phyloP scores from a whole-genome alignment of 345 rosid genomes.

The Syzygium jambos region DNA sequence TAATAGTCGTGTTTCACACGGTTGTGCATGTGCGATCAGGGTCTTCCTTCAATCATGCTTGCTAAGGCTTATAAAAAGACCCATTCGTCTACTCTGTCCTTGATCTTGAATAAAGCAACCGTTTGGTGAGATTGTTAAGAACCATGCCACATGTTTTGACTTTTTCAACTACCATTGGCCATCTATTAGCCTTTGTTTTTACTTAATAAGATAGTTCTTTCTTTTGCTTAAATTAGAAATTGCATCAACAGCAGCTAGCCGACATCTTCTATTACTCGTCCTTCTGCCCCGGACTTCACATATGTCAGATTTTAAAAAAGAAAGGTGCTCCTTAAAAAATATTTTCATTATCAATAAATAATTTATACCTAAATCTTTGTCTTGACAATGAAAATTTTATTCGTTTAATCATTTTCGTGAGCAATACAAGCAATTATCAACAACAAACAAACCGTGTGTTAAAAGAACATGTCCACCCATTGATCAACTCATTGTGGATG shows the following conservation, averaged over 20 bases:
- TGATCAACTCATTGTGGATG: background rate
- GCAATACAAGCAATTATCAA: background rate
- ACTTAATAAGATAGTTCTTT: too few relatives aligned
- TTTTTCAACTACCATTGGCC: background rate
- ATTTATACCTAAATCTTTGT: background rate
- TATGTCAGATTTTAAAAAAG: background rate
- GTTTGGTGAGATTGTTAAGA: background rate
- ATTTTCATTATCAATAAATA: background rate
- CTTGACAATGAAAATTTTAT: background rate
- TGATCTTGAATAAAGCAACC: background rate
- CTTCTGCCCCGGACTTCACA: background rate
- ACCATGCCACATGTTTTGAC: background rate
- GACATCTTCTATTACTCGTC: too few relatives aligned
- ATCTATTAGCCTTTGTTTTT: background rate
- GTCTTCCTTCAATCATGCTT: background rate
- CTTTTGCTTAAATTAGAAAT: too few relatives aligned
- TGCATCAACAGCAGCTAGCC: too few relatives aligned
- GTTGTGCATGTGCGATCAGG: background rate
- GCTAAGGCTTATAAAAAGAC: background rate
- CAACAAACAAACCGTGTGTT: too few relatives aligned
- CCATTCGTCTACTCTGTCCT: background rate
- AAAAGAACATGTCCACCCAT: background rate
- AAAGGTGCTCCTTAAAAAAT: background rate
- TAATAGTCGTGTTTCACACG: background rate
- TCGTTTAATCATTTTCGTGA: background rate